Evolutionary conservation across 2,329 filamentous ascomycete species (phyloP), one percentile per base, ranked within the genome.

Genomic region (Achaetomium macrosporum): DNA sequence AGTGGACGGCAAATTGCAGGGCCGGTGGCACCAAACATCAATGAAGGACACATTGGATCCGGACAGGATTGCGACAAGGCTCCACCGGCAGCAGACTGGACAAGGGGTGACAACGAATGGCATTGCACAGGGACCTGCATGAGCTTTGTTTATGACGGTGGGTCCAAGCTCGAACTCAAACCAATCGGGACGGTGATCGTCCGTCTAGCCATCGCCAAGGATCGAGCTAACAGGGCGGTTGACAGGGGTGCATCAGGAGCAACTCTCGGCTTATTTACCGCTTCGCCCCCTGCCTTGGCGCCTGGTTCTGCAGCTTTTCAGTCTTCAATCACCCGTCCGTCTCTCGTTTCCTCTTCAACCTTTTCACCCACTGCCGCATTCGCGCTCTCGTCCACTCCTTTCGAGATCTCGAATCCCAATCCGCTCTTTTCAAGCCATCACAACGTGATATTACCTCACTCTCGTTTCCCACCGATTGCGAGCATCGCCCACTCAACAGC

Each of bases 391-490:
- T 57, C 57, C 60, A 53, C 50, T 62, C 61, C 33, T 61, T 59
- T 57, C 42, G 60, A 62, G 61, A 61, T 62, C 59, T 58, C 47
- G 58, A 45, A 61, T 63, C 61, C 62, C 61, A 49, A 49, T 56
- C 55, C 61, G 55, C 59, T 63, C 61, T 19, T 63, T 63, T 56
- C n/a, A 12, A 42, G 43, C 52, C 51, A 20, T 15, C 43, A 25
- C 42, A 50, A 51, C 52, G 52, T 47, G 45, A 56, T 49, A 51
- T 45, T n/a, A 48, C 30, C 17, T 52, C 47, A 19, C 50, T 54
- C 51, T 42, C 40, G 25, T 47, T 33, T 16, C 37, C n/a, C 16
- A 57, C 55, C 54, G 50, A 57, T 56, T 57, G 47, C 59, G 31
- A 31, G 41, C 46, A 50, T 51, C 50, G 45, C 13, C 47, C 31